Evolutionary conservation across 176 grass and related monocot species (phyloP), one percentile per base, ranked within the genome.

Genomic region (Oryza longistaminata): DNA sequence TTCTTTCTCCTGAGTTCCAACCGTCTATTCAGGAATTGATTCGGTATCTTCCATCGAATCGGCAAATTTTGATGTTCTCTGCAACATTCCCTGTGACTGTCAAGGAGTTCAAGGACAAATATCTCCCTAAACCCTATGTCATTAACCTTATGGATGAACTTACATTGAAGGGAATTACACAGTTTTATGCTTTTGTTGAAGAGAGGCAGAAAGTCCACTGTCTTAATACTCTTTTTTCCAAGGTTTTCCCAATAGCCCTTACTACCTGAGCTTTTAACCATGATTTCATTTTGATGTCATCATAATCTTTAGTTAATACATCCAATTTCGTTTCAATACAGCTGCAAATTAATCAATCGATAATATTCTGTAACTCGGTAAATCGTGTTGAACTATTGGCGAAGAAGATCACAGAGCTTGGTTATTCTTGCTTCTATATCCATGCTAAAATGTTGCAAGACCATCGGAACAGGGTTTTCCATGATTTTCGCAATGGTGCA

Each of bases 401-500:
- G 3, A 97, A 94, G 92, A 97, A 97, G 84, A 97, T 97, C 72
- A 97, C 95, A 2, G 95, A 94, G 82, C 87, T 98, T 31, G 89
- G 93, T 62, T 98, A 98, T 73, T 98, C 95, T 24, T 98, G 95
- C 82, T 98, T 98, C 74, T 98, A 98, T 67, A 98, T 98, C 74
- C 95, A 98, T 81, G 95, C 95, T 64, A 98, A 98, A 91, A 98
- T 98, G 95, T 66, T 98, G 80, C 95, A 98, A 90, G 95, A 95
- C 68, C 95, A 98, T 77, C 85, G 93, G 24, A 98, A 98, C 70
- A 87, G 95, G 14, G 95, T 98, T 62, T 98, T 98, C 40, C 95
- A 98, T 85, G 95, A 98, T 82, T 98, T 98, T 64, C 93, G 93
- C 27, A 98, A 95, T 85, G 95, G 95, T 11, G 95, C 95, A 43